Evolutionary conservation across 2,329 filamentous ascomycete genomes (phyloP).

Genomic region (Pseudogymnoascus sp.): DNA sequence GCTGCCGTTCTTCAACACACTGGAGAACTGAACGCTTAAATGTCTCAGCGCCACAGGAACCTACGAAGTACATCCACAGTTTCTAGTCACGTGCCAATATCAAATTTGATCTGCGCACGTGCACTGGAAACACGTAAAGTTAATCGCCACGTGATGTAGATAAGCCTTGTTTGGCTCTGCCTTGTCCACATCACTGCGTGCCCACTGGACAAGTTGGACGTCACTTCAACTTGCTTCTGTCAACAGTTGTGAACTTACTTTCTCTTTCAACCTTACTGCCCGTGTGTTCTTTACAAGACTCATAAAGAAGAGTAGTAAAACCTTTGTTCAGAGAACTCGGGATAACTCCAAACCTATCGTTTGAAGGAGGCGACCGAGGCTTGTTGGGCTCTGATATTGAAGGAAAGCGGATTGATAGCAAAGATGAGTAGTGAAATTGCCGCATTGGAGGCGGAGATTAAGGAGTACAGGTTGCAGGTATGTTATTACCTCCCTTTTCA

Average conservation of each 20-base stretch:
- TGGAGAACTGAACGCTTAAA: too few species aligned
- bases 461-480: constrained; percentile 53
- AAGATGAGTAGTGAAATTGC: constrained; percentile 25
- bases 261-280: neutral
- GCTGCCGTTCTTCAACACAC: neutral
- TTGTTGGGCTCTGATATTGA: neutral
- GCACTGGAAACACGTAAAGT: neutral
- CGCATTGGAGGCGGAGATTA: constrained; percentile 38
- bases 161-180: constrained; percentile 5
- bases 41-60: too few species aligned
- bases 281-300: neutral
- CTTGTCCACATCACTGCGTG: neutral
- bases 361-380: neutral
- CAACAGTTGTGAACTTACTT: neutral
- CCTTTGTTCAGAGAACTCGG: neutral
- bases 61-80: neutral
- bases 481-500: constrained; percentile 4
- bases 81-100: neutral
- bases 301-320: neutral
- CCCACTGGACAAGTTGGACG: neutral
- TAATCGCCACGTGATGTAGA: neutral
- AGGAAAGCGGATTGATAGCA: neutral
- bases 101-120: neutral
- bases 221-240: neutral
- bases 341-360: neutral